phyloP scores from a whole-genome alignment of 768 basidiomycete species.

The Xanthoconium purpureum region DNA sequence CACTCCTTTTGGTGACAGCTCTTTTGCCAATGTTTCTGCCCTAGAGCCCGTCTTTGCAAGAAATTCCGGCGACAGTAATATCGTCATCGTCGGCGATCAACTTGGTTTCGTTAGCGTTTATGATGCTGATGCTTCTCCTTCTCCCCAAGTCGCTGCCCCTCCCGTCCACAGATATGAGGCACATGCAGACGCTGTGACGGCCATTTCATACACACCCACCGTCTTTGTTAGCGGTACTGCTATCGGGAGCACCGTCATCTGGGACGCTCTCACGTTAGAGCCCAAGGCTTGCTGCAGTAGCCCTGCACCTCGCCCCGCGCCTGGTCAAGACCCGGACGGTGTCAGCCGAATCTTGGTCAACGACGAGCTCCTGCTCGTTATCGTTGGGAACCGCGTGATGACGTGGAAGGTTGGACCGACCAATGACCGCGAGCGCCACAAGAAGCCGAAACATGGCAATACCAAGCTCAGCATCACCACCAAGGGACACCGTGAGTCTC shows the following conservation, averaged over 20 bases:
- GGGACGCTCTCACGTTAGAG: constrained; percentile 64
- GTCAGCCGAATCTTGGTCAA: constrained; percentile 60
- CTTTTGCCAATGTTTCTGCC: constrained; percentile 49
- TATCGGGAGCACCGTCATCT: constrained; percentile 55
- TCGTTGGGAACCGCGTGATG: constrained; percentile 59
- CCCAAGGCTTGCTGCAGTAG: constrained; percentile 53
- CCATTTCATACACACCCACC: constrained; percentile 58
- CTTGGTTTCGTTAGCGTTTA: constrained; percentile 66
- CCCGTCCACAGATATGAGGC: constrained; percentile 57
- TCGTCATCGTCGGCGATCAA: constrained; percentile 62
- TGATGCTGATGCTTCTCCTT: constrained; percentile 38
- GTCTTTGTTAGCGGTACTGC: constrained; percentile 66
- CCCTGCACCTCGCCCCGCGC: constrained; percentile 38
- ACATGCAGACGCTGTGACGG: constrained; percentile 62
- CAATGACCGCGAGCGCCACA: constrained; percentile 25
- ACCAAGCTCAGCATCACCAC: constrained; percentile 28
- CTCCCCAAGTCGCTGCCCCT: constrained; percentile 15
- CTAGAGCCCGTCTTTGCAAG: constrained; percentile 47
- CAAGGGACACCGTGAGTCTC: constrained; percentile 48
- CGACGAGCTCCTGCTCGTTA: constrained; percentile 52
- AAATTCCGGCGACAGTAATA: constrained; percentile 38
- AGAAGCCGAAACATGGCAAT: constrained; percentile 34
- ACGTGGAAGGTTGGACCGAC: constrained; percentile 64
- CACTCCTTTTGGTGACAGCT: constrained; percentile 49
- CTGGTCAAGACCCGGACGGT: constrained; percentile 36